A percentile compares a stretch with the other conserved stretches of the same genome.
phyloP scores from a whole-genome alignment of 2,329 filamentous ascomycete species.

The Neonectria faginata region DNA sequence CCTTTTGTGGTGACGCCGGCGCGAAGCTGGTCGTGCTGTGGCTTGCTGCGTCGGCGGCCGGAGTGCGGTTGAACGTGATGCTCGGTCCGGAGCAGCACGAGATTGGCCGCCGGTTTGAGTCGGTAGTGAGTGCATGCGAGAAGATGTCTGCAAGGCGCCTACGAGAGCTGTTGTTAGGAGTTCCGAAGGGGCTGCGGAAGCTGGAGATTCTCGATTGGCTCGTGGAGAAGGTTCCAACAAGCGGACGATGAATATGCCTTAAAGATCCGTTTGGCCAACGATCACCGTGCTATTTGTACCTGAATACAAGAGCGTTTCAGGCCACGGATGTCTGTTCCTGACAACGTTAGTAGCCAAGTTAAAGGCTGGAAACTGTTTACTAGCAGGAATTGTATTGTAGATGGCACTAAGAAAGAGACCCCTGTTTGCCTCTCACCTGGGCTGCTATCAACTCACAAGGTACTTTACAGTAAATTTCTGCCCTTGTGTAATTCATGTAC shows the following conservation, averaged over 20 bases:
- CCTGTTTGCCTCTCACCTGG: too few relatives aligned
- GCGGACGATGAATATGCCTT: not conserved
- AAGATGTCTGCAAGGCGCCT: conserved; percentile 1
- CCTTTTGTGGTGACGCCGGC: conserved; percentile 50
- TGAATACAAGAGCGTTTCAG: not conserved
- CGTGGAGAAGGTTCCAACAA: not conserved
- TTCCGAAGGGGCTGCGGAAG: conserved; percentile 22
- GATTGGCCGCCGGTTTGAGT: conserved; percentile 30
- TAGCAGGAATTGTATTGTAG: too few relatives aligned
- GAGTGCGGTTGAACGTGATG: conserved; percentile 36
- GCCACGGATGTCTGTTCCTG: not conserved
- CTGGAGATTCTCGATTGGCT: conserved; percentile 35
- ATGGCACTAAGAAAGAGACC: too few relatives aligned
- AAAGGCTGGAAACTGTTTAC: not conserved
- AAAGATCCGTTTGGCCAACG: not conserved
- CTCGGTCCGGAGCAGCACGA: conserved; percentile 36
- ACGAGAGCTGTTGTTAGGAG: conserved; percentile 22
- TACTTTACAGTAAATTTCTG: too few relatives aligned
- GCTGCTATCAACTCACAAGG: too few relatives aligned
- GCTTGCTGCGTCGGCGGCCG: conserved; percentile 47
- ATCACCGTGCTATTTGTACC: not conserved
- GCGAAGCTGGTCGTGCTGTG: conserved; percentile 49
- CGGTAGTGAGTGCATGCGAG: conserved; percentile 15
- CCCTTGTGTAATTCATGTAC: too few relatives aligned
- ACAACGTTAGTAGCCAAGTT: not conserved